Evolutionary conservation across 31 red algal species (phyloP).

Genomic region (Porphyra umbilicalis): DNA sequence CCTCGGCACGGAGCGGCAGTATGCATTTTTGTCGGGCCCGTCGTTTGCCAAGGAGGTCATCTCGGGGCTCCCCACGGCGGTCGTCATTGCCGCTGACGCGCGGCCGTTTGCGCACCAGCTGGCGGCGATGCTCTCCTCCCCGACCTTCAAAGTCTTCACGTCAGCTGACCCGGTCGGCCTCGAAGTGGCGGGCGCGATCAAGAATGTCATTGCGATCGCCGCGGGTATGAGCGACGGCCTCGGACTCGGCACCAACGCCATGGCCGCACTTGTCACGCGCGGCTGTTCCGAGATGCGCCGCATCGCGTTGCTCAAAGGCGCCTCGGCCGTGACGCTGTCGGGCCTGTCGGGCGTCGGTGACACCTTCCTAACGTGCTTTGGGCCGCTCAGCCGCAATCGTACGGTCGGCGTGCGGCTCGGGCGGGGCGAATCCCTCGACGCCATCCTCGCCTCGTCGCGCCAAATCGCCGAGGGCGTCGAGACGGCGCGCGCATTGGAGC

Average conservation of each 20-base stretch:
- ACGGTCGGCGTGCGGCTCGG: conserved; percentile 83
- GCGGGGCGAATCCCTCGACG: conserved; percentile 67
- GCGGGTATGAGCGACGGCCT: conserved; percentile 88
- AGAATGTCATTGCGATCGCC: conserved; percentile 98
- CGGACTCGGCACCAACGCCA: conserved; percentile 89
- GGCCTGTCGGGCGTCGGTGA: conserved; percentile 93
- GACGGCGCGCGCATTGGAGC: conserved; percentile 78
- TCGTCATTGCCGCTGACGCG: conserved; percentile 71
- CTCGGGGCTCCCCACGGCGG: conserved; percentile 72
- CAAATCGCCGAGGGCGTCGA: conserved; percentile 87
- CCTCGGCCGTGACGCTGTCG: conserved; percentile 64
- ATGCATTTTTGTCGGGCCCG: conserved; percentile 90
- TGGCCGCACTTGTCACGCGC: conserved; percentile 89
- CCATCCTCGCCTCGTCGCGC: conserved; percentile 55
- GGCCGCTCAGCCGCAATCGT: conserved; percentile 78
- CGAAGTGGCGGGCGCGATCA: conserved; percentile 87
- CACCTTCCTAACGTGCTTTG: conserved; percentile 96
- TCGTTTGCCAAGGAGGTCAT: conserved; percentile 89
- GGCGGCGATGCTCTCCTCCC: conserved; percentile 61
- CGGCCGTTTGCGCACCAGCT: conserved; percentile 36
- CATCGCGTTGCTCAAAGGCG: conserved; percentile 59
- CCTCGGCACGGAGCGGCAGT: conserved; percentile 29
- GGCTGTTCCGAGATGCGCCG: conserved; percentile 95
- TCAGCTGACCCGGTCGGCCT: conserved; percentile 72
- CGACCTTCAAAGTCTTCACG: conserved; percentile 84